Percentiles rank a stretch among this genome's conserved stretches.
Evolutionary conservation across 176 grass and related monocot genomes (phyloP).

Genomic region (Eragrostis nindensis): DNA sequence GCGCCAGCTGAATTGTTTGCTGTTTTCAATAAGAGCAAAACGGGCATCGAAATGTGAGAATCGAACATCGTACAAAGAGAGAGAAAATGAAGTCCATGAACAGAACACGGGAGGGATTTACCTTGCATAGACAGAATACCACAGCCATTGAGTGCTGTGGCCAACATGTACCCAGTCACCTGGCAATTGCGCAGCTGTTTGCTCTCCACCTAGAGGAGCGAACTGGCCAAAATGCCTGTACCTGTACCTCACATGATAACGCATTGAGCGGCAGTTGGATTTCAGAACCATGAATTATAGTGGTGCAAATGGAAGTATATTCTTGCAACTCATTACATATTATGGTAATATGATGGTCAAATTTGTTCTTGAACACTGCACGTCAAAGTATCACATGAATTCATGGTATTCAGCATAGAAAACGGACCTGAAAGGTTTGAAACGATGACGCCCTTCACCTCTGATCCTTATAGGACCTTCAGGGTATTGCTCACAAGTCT

Average conservation of each 20-base stretch:
- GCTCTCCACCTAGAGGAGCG: slow-evolving; percentile 77
- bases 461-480: slow-evolving; percentile 80
- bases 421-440: slow-evolving; percentile 74
- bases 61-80: background rate
- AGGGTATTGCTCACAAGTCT: slow-evolving; percentile 62
- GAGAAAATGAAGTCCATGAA: background rate
- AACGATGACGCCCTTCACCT: slow-evolving; percentile 66
- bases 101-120: slow-evolving; percentile 14
- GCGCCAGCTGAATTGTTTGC: slow-evolving; percentile 83
- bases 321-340: background rate
- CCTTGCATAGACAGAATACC: slow-evolving; percentile 87
- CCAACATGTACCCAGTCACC: slow-evolving; percentile 79
- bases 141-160: slow-evolving; percentile 78
- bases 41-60: slow-evolving; percentile 16
- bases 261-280: background rate
- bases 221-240: slow-evolving; percentile 77
- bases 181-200: slow-evolving; percentile 64
- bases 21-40: slow-evolving; percentile 41
- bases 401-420: background rate
- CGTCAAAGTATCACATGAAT: background rate
- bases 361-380: background rate
- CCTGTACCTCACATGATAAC: slow-evolving; percentile 38
- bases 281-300: background rate
- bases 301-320: background rate
- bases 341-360: background rate